phyloP scores from a whole-genome alignment of 345 rosid genomes.

The Aegle marmelos region DNA sequence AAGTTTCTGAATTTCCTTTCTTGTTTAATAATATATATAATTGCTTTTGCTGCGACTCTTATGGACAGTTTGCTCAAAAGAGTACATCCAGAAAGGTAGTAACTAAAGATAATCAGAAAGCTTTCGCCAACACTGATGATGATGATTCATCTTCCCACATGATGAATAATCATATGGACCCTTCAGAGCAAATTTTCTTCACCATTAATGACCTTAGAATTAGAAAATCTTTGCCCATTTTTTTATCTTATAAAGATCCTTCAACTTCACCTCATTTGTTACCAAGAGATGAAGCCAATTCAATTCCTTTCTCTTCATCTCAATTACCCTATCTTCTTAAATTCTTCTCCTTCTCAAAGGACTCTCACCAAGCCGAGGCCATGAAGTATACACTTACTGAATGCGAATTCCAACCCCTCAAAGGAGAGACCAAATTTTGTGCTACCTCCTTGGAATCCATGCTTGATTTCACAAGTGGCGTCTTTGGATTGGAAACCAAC shows the following conservation, averaged over 20 bases:
- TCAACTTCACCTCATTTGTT: constrained; percentile 47
- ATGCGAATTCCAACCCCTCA: constrained; percentile 42
- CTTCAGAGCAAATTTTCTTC: constrained; percentile 49
- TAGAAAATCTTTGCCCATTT: constrained; percentile 41
- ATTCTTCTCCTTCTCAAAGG: constrained; percentile 48
- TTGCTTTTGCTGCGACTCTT: not conserved
- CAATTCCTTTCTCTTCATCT: constrained; percentile 57
- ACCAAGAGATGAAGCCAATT: constrained; percentile 51
- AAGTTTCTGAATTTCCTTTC: not conserved
- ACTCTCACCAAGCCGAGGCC: constrained; percentile 68
- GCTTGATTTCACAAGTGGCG: constrained; percentile 43
- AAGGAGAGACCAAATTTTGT: constrained; percentile 57
- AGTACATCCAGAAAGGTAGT: constrained; percentile 9
- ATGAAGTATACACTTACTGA: constrained; percentile 48
- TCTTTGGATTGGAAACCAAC: constrained; percentile 34
- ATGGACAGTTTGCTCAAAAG: constrained; percentile 11
- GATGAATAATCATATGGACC: constrained; percentile 29
- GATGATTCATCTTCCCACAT: not conserved
- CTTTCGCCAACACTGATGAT: not conserved
- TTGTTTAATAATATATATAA: too few species aligned
- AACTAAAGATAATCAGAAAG: not conserved
- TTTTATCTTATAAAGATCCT: constrained; percentile 36
- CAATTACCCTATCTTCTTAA: constrained; percentile 48
- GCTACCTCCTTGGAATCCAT: constrained; percentile 68
- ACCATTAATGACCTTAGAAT: constrained; percentile 37